Conservation (phyloP, 768 basidiomycete genomes). For the Rhizopogon vinicolor region DNA sequence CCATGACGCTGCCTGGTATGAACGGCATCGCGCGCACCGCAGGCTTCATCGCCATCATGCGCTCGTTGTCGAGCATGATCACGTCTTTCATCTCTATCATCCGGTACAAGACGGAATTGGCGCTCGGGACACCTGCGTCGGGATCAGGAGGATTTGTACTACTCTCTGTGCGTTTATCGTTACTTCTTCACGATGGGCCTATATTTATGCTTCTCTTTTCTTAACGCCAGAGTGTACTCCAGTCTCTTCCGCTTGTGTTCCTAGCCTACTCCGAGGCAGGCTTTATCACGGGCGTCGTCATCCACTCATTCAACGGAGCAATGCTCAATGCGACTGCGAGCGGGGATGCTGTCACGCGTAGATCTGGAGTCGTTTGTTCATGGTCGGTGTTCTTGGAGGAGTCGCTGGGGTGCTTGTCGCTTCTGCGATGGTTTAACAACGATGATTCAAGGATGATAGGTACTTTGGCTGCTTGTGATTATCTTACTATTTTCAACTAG, state of each 20-base stretch:
- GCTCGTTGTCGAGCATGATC: slow-evolving; percentile 65
- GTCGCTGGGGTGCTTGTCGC: slow-evolving; percentile 58
- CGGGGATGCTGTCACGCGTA: slow-evolving; percentile 28
- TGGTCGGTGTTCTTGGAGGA: slow-evolving; percentile 60
- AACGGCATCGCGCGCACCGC: slow-evolving; percentile 59
- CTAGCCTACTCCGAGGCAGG: slow-evolving; percentile 66
- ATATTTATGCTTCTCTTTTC: neutral
- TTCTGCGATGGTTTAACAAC: slow-evolving; percentile 30
- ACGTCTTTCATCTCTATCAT: slow-evolving; percentile 68
- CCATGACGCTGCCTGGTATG: slow-evolving; percentile 69
- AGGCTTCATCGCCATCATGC: slow-evolving; percentile 63
- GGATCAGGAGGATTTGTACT: slow-evolving; percentile 56
- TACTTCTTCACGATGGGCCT: neutral
- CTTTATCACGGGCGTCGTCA: slow-evolving; percentile 58
- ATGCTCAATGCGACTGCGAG: slow-evolving; percentile 34
- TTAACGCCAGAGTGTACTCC: slow-evolving; percentile 49
- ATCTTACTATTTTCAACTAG: neutral
- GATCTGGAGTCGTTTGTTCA: slow-evolving; percentile 57
- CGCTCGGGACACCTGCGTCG: slow-evolving; percentile 39
- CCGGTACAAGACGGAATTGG: slow-evolving; percentile 63
- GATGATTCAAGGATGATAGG: neutral
- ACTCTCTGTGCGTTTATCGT: slow-evolving; percentile 34
- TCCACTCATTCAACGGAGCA: slow-evolving; percentile 61
- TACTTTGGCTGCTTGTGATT: neutral
- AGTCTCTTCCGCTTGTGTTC: slow-evolving; percentile 73